phyloP scores from a whole-genome alignment of 2,329 filamentous ascomycete species.

The Triangularia setosa region DNA sequence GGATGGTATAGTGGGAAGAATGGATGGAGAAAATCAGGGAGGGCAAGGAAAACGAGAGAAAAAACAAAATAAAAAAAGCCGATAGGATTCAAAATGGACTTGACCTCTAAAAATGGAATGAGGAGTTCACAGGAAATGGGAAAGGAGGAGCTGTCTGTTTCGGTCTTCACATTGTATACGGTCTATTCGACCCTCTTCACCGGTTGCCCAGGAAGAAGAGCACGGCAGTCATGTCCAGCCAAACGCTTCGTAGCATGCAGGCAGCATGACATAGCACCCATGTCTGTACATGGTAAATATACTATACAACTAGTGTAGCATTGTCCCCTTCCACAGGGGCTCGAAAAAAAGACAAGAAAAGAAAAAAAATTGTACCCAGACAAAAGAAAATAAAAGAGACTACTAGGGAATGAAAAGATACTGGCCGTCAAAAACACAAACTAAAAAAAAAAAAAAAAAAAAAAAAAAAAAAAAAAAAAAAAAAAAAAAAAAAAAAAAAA shows the following conservation, averaged over 20 bases:
- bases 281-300: neutral
- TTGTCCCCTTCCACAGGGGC: neutral
- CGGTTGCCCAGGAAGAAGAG: neutral
- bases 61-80: too few species aligned
- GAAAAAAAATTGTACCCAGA: conserved; percentile 7
- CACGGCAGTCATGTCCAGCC: neutral
- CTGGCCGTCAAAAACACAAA: conserved; percentile 5
- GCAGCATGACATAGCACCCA: neutral
- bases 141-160: neutral
- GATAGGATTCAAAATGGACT: too few species aligned
- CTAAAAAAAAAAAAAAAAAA: conserved; percentile 29
- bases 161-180: neutral
- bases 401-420: conserved; percentile 10
- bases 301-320: neutral
- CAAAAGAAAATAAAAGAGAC: conserved; percentile 15
- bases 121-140: neutral
- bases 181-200: neutral
- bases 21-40: neutral
- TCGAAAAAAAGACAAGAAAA: neutral
- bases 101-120: neutral
- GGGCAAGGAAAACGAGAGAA: too few species aligned
- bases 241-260: neutral
- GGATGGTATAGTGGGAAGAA: too few species aligned
- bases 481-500: conserved; percentile 16
- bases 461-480: conserved; percentile 14